Conservation (phyloP, 164 flowering plant species). For the Vitis rotundifolia region DNA sequence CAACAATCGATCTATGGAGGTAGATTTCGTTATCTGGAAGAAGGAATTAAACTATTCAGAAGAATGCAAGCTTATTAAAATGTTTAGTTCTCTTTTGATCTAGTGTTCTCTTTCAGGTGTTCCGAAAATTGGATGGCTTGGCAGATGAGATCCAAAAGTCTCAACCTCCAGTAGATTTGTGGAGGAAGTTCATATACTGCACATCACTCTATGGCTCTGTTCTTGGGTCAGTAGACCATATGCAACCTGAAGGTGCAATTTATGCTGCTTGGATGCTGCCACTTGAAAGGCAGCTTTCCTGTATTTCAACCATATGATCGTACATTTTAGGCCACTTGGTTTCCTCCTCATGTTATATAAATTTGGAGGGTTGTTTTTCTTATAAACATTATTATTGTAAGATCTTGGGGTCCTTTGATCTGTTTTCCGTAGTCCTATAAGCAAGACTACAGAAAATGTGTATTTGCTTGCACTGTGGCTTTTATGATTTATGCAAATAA, state of each 20-base stretch:
- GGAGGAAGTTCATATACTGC: conserved; percentile 95
- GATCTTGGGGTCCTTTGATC: neutral
- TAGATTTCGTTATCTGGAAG: conserved; percentile 21
- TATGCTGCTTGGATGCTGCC: too few species aligned
- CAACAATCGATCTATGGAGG: conserved; percentile 98
- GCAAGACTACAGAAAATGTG: too few species aligned
- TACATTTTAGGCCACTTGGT: too few species aligned
- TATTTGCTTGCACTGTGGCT: neutral
- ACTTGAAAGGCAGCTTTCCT: too few species aligned
- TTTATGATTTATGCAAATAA: neutral
- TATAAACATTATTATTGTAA: neutral
- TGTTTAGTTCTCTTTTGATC: neutral
- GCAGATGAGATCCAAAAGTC: conserved; percentile 72
- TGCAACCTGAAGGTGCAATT: conserved; percentile 83
- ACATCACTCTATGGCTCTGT: conserved; percentile 79
- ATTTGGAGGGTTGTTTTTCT: too few species aligned
- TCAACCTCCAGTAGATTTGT: conserved; percentile 83
- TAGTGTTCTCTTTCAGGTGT: conserved; percentile 53
- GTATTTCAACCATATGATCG: too few species aligned
- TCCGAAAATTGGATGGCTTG: conserved; percentile 79
- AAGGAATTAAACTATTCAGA: neutral
- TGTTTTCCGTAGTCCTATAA: too few species aligned
- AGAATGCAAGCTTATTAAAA: neutral
- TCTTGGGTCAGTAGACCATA: conserved; percentile 89
- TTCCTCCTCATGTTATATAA: too few species aligned